Base-by-base conservation (phyloP, 176 grass and related monocot species). In the Oryza glumipatula region DNA sequence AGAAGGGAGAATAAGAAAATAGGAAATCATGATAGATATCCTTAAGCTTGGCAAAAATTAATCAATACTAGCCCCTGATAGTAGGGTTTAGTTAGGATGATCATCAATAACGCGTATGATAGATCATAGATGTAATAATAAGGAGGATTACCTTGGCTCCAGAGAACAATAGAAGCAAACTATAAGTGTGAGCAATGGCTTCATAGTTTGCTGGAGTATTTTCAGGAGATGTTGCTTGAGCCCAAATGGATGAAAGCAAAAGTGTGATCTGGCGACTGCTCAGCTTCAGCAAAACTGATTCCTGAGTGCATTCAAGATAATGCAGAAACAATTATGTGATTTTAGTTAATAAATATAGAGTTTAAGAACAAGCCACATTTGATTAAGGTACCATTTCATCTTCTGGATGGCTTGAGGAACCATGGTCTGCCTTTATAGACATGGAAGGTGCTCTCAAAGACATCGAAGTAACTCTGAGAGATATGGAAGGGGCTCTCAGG, bases 181-280 rank as follows among this genome's bases (percentile, higher is more conserved):
- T 92, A 83, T 96, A 99, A 68, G 93, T 94, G 89, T 99, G 89
- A 83, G 94, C 96, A 89, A 99, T 96, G 46, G 96, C 96, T 96
- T 99, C 94, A 82, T 96, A 99, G 68, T 96, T 99, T 47, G 91
- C 84, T 76, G 94, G 96, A 91, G 80, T 83, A 81, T 96, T 99
- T 88, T 86, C 82, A 77, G 78, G 90, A 49, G 91, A 99, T 82
- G 73, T 86, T 19, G 91, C 94, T 86, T 99, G 96, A 80, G 92
- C 91, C 96, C 96, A 99, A 80, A 99, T 92, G 76, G 93, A 99
- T 73, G 96, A 92, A 39, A 99, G 71, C 77, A 99, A 74, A 89
- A 99, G 93, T 68, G 89, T 96, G 47, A 99, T 91, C 84, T 99
- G 96, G 72, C 96, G 89, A 82, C 81, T 82, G 58, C 89, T 99